phyloP scores from a whole-genome alignment of 257 asterid genomes.

The Solanum pimpinellifolium region DNA sequence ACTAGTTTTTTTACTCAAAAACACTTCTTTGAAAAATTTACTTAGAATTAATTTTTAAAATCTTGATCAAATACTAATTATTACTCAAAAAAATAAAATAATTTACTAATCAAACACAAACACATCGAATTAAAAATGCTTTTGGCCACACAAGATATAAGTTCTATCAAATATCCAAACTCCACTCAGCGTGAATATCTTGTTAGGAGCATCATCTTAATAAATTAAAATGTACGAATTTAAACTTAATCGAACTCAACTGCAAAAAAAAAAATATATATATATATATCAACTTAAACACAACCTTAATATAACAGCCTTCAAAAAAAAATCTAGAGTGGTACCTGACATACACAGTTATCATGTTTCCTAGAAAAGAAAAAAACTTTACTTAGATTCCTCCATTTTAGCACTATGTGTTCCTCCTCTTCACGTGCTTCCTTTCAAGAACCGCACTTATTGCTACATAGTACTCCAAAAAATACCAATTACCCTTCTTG shows the following conservation, averaged over 20 bases:
- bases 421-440: conserved; percentile 35
- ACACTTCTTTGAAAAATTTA: too few species aligned
- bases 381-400: neutral
- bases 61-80: too few species aligned
- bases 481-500: neutral
- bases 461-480: neutral
- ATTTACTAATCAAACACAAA: too few species aligned
- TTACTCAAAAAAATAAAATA: too few species aligned
- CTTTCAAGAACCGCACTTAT: neutral
- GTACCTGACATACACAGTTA: conserved; percentile 22
- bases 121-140: too few species aligned
- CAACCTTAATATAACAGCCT: neutral
- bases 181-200: fast-evolving
- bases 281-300: too few species aligned
- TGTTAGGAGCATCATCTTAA: too few species aligned
- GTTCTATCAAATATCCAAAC: neutral
- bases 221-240: neutral
- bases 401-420: neutral
- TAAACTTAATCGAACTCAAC: neutral
- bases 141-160: too few species aligned
- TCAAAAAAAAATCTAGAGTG: neutral
- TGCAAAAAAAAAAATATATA: too few species aligned
- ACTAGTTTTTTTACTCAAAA: too few species aligned
- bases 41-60: too few species aligned
- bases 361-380: conserved; percentile 14